These are phyloP conservation scores for Ascochyta lentis DNA, from an alignment of 2,329 filamentous ascomycete genomes.

Conservation along the genomic window DNA sequence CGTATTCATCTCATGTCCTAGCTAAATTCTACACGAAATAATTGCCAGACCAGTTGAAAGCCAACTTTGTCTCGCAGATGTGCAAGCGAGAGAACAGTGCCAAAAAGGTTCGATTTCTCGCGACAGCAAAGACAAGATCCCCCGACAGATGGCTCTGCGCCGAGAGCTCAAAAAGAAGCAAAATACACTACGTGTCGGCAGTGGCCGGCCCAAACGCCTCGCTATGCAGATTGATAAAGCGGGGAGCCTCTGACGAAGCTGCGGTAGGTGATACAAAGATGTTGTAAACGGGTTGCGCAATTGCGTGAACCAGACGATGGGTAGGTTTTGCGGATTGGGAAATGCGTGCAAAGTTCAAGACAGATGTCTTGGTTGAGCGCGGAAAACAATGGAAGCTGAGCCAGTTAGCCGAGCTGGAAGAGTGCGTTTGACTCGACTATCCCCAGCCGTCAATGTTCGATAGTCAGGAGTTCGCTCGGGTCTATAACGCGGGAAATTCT, in stretches of 20 bases:
- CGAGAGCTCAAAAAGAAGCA: constrained; percentile 24
- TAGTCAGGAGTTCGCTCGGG: not conserved
- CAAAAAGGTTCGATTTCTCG: not conserved
- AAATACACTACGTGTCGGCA: constrained; percentile 22
- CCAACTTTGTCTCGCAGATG: not conserved
- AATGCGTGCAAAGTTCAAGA: constrained; percentile 12
- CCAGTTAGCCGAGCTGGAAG: constrained; percentile 12
- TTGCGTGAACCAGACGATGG: not conserved
- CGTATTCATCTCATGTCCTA: not conserved
- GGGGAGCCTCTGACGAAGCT: constrained; percentile 9
- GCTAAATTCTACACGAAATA: constrained; percentile 12
- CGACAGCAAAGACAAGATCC: not conserved
- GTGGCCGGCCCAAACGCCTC: constrained; percentile 35
- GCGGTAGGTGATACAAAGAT: constrained; percentile 16
- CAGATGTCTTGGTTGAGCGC: constrained; percentile 24
- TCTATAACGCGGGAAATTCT: constrained; percentile 6
- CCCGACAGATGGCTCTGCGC: constrained; percentile 19
- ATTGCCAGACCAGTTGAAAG: not conserved
- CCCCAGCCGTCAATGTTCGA: constrained; percentile 1
- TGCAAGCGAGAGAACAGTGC: constrained; percentile 6
- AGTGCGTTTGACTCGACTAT: not conserved
- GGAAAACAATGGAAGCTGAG: constrained; percentile 15
- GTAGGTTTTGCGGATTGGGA: constrained; percentile 1
- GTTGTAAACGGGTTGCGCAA: constrained; percentile 4
- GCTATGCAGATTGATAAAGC: constrained; percentile 42